Evolutionary conservation across 257 asterid species (phyloP).

Genomic region (Buddleja alternifolia): DNA sequence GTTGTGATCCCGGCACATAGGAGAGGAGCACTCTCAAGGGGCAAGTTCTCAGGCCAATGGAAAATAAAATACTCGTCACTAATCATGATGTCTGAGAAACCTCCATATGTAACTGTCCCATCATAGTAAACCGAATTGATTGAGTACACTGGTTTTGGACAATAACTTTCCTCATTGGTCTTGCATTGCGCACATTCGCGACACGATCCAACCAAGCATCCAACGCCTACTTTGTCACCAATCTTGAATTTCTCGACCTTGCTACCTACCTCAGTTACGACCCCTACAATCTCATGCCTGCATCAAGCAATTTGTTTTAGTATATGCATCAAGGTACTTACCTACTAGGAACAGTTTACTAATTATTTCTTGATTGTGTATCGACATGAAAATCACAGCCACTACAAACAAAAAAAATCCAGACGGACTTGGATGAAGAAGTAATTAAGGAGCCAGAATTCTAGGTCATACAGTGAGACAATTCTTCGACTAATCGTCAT

Average conservation of each 20-base stretch:
- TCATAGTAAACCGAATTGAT: slow-evolving; percentile 19
- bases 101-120: slow-evolving; percentile 47
- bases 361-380: too few species aligned
- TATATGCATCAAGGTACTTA: neutral
- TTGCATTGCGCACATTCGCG: slow-evolving; percentile 32
- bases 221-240: slow-evolving; percentile 60
- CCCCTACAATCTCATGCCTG: slow-evolving; percentile 57
- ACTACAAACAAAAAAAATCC: too few species aligned
- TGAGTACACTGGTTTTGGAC: slow-evolving; percentile 19
- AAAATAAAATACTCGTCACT: slow-evolving; percentile 46
- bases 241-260: slow-evolving; percentile 49
- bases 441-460: too few species aligned
- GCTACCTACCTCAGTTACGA: slow-evolving; percentile 51
- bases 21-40: slow-evolving; percentile 55
- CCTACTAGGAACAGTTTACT: too few species aligned
- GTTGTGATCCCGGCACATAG: slow-evolving; percentile 59
- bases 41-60: slow-evolving; percentile 52
- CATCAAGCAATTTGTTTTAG: too few species aligned
- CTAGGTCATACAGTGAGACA: too few species aligned
- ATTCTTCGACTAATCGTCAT: neutral
- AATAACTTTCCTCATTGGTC: slow-evolving; percentile 39
- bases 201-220: slow-evolving; percentile 45
- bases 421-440: too few species aligned
- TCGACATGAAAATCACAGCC: too few species aligned
- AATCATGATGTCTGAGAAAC: slow-evolving; percentile 51